phyloP scores from a whole-genome alignment of 1,284 basidiomycete genomes.

The Trichosporon sp. region DNA sequence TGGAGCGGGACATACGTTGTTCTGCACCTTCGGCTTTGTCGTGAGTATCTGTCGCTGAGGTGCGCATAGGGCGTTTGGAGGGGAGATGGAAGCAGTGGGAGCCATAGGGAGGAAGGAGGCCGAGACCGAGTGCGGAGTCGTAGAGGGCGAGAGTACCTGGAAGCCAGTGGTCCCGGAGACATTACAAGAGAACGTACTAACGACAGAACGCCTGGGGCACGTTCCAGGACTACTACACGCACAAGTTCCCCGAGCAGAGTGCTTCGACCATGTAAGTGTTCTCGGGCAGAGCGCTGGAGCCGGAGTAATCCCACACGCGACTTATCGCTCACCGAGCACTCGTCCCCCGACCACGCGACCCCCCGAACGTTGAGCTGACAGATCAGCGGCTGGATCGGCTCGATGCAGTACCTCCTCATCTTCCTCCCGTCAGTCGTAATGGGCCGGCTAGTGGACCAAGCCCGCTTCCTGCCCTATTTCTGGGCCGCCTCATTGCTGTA shows the following conservation, averaged over 20 bases:
- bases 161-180: no score
- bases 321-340: no score
- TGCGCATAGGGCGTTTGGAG: no score
- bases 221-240: conserved; percentile 35
- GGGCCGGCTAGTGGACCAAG: conserved; percentile 64
- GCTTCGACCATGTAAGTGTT: conserved; percentile 31
- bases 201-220: conserved; percentile 37
- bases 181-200: conserved; percentile 20
- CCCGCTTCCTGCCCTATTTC: conserved; percentile 60
- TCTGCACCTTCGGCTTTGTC: conserved; percentile 35
- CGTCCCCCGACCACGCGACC: no score
- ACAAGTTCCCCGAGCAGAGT: conserved; percentile 27
- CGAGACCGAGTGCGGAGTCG: no score
- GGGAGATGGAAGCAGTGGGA: no score
- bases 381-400: conserved; percentile 67
- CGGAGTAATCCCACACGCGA: no score
- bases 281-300: no score
- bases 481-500: conserved; percentile 58
- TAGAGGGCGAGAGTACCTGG: no score
- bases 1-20: conserved; percentile 32
- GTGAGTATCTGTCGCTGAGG: conserved; percentile 26
- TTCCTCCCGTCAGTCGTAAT: conserved; percentile 56
- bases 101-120: no score
- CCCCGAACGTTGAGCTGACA: neutral
- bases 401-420: conserved; percentile 64